Percentiles rank a stretch among this genome's conserved stretches.
These are phyloP conservation scores for Dactylellina cionopaga DNA, from an alignment of 2,329 filamentous ascomycete species.

Conservation along the genomic window DNA sequence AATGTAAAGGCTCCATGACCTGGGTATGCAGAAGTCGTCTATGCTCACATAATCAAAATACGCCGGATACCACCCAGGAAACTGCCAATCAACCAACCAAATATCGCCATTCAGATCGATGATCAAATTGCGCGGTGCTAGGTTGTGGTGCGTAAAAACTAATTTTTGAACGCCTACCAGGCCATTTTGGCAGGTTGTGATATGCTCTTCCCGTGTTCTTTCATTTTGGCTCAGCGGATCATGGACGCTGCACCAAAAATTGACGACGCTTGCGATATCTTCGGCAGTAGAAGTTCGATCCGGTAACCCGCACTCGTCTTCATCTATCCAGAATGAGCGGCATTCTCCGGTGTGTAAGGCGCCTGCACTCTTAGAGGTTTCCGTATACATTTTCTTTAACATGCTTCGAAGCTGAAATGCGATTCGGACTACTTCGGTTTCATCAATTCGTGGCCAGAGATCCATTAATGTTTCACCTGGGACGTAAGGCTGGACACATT, in stretches of 20 bases:
- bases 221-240: not conserved
- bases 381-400: not conserved
- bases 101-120: not conserved
- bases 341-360: not conserved
- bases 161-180: not conserved
- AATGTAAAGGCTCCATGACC: not conserved
- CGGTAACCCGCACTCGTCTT: not conserved
- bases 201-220: not conserved
- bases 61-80: not conserved
- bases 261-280: not conserved
- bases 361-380: not conserved
- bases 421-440: not conserved
- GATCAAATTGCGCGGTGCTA: slow-evolving; percentile 5
- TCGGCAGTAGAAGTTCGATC: not conserved
- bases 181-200: not conserved
- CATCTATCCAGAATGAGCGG: not conserved
- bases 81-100: slow-evolving; percentile 8
- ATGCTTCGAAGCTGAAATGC: slow-evolving; percentile 1
- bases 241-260: not conserved
- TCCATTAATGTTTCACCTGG: not conserved
- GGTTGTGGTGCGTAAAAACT: slow-evolving; percentile 6
- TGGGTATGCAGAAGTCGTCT: not conserved
- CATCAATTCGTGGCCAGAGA: not conserved
- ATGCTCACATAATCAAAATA: not conserved
- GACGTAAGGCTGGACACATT: slow-evolving; percentile 1